Conservation (phyloP, 495 filamentous ascomycete genomes). For the Symbiotaphrina buchneri region DNA sequence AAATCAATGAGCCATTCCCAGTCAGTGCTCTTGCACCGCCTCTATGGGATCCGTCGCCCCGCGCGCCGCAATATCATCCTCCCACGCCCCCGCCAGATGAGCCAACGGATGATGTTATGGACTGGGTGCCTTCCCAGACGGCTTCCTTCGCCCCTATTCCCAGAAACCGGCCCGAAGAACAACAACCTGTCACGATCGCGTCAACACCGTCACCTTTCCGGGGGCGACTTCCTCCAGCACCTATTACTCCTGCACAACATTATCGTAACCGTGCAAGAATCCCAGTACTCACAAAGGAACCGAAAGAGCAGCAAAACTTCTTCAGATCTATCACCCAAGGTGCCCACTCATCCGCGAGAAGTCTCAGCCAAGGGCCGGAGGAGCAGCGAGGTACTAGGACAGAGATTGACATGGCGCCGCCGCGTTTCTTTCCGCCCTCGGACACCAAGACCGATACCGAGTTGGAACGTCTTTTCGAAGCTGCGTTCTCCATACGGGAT, state of each 20-base stretch:
- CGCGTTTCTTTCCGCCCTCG: conserved; percentile 24
- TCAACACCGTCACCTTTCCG: conserved; percentile 29
- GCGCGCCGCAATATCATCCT: not conserved
- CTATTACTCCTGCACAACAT: conserved; percentile 36
- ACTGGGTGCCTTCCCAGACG: conserved; percentile 51
- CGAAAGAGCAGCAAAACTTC: conserved; percentile 20
- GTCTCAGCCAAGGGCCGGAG: not conserved
- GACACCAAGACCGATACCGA: conserved; percentile 22
- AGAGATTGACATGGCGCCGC: conserved; percentile 20
- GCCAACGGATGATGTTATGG: conserved; percentile 38
- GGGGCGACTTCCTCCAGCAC: conserved; percentile 39
- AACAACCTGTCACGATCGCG: conserved; percentile 16
- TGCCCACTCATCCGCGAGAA: not conserved
- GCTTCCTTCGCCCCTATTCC: too few relatives aligned
- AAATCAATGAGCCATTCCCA: not conserved
- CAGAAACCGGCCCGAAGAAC: conserved; percentile 21
- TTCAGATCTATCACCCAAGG: conserved; percentile 11
- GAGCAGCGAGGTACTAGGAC: conserved; percentile 10
- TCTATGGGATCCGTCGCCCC: conserved; percentile 11
- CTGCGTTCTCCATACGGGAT: conserved; percentile 20
- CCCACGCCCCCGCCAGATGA: conserved; percentile 5
- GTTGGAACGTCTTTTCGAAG: conserved; percentile 22
- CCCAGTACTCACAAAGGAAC: conserved; percentile 21
- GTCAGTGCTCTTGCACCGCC: not conserved
- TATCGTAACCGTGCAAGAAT: conserved; percentile 30